Percentiles rank a stretch among this genome's conserved stretches.
These are phyloP conservation scores for Entomortierella beljakovae DNA, from an alignment of 192 early-diverging fungal genomes.

Conservation along the genomic window DNA sequence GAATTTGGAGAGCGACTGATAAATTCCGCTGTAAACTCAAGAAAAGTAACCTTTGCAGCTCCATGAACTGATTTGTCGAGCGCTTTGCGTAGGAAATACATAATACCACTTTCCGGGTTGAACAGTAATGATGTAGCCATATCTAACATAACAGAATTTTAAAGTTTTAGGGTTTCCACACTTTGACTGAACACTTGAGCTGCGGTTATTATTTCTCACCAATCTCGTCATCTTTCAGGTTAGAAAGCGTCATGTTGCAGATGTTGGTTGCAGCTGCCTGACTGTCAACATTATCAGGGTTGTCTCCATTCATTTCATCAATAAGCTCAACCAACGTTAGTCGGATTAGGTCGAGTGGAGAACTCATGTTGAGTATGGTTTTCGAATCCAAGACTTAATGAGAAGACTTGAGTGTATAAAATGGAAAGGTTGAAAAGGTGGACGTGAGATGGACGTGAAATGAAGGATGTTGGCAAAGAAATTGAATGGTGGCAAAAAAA, in stretches of 20 bases:
- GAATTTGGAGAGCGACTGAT: conserved; percentile 42
- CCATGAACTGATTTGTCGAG: conserved; percentile 31
- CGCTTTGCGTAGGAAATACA: conserved; percentile 54
- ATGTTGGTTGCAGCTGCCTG: conserved; percentile 49
- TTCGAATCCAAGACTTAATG: not conserved
- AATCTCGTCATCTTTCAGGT: conserved; percentile 31
- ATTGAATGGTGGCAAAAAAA: not conserved
- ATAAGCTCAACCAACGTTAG: conserved; percentile 47
- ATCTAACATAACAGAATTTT: conserved; percentile 33
- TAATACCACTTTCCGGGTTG: conserved; percentile 55
- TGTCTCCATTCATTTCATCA: conserved; percentile 49
- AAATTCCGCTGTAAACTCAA: conserved; percentile 60
- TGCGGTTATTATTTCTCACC: conserved; percentile 11
- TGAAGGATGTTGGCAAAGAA: not conserved
- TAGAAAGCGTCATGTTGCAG: conserved; percentile 40
- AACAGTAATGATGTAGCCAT: conserved; percentile 59
- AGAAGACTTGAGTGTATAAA: not conserved
- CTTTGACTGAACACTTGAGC: not conserved
- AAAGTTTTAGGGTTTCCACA: not conserved
- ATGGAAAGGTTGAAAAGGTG: not conserved
- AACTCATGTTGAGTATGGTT: conserved; percentile 17
- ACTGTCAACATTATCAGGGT: conserved; percentile 38
- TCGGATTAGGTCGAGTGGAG: conserved; percentile 45
- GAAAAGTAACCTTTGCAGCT: conserved; percentile 49
- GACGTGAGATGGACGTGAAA: too few relatives aligned